A percentile compares a stretch with the other conserved stretches of the same genome.
Evolutionary conservation across 345 rosid genomes (phyloP).

Genomic region (Brassica cretica): DNA sequence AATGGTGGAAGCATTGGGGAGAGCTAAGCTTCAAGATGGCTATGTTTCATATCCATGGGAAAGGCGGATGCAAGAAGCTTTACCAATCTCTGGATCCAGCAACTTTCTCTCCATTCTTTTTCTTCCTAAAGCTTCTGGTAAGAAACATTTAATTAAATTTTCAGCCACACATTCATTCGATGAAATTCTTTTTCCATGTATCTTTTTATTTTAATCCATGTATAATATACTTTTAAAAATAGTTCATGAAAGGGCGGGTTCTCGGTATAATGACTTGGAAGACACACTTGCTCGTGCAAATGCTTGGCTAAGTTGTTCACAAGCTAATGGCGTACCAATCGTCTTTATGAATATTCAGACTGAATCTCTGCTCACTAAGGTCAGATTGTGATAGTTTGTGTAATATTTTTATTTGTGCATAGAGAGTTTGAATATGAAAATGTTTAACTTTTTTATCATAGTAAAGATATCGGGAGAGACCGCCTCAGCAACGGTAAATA

Average conservation of each 20-base stretch:
- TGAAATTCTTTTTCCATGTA: neutral
- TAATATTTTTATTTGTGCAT: neutral
- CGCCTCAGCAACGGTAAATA: conserved; percentile 80
- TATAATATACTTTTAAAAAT: neutral
- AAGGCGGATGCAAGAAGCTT: conserved; percentile 61
- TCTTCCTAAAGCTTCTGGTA: conserved; percentile 88
- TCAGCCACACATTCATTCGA: neutral
- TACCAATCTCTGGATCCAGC: conserved; percentile 74
- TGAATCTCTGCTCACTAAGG: conserved; percentile 94
- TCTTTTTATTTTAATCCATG: neutral
- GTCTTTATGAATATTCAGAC: conserved; percentile 91
- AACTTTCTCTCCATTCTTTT: conserved; percentile 79
- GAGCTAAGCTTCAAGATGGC: conserved; percentile 86
- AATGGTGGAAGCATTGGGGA: conserved; percentile 69
- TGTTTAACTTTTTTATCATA: neutral
- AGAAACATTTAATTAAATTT: neutral
- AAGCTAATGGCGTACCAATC: conserved; percentile 76
- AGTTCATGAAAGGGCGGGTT: conserved; percentile 65
- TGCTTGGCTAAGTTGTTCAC: conserved; percentile 84
- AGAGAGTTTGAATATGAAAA: conserved; percentile 2
- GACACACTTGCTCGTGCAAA: conserved; percentile 97
- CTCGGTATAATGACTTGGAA: conserved; percentile 86
- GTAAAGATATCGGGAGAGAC: conserved; percentile 92
- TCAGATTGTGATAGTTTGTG: conserved; percentile 15
- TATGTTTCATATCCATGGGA: conserved; percentile 89